Evolutionary conservation across 306 rosid genomes (phyloP), one percentile per base, ranked within the genome.

Genomic region (Parietaria judaica): DNA sequence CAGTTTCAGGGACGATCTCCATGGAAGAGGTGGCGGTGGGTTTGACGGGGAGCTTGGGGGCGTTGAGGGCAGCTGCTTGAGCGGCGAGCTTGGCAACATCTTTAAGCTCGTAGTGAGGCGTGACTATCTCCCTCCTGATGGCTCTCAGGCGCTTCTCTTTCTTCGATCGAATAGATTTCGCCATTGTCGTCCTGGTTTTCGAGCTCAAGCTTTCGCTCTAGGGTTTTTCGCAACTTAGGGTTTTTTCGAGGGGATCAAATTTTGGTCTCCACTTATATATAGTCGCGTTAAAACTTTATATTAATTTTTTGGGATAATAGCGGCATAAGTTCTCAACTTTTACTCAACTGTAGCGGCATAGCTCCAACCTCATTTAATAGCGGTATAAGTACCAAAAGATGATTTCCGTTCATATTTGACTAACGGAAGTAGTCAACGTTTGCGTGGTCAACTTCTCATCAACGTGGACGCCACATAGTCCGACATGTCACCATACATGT

Each of bases 141-240:
- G 99, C 97, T 43, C 94, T 77, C 34, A 94, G 81, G 76, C 99
- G 85, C 90, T 88, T 94, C 80, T 72, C 86, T 68, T 69, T 80
- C 90, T 94, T 94, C 13, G 89, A 94, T 67, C 99, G 70, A 81
- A 94, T 49, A 3, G 99, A 94, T 68, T 94, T 94, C 53, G 90
- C 99, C 99, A 94, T 88, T 46, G 56, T 36, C 58, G 14, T 55
- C 11, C 8, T 56, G 41, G 34, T 14, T 14, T 67, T 7, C 4
- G 48, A 44, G 41, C 58, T 48, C 60, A 14, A 15, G 51, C 50
- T 44, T 67, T 48, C 51, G 49, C 10, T 56, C 39, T 61, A 13
- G 60, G 68, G 44, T 11, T 5, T 59, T 51, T n/a, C 36, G 15
- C 14, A 7, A 11, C 57, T 58, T 52, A 66, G 78, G 69, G 41